Evolutionary conservation across 106 monocot genomes (phyloP).

Genomic region (Dendrobium catenatum): DNA sequence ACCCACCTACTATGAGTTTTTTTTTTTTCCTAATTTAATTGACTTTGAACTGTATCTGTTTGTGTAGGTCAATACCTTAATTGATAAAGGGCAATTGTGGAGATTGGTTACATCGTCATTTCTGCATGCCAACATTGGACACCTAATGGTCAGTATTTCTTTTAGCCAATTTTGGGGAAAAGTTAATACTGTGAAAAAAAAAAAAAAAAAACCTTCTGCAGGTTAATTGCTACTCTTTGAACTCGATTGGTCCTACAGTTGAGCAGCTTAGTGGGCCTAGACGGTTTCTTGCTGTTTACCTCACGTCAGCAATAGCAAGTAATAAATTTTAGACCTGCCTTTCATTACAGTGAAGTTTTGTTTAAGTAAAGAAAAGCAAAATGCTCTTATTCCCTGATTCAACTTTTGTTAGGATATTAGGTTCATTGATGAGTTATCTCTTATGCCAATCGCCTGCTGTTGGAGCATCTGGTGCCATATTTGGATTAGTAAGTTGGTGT

Average conservation of each 20-base stretch:
- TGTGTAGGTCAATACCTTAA: slow-evolving; percentile 59
- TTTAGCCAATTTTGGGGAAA: neutral
- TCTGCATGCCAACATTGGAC: slow-evolving; percentile 73
- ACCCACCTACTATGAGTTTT: neutral
- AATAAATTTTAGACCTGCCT: slow-evolving; percentile 20
- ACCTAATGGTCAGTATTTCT: slow-evolving; percentile 49
- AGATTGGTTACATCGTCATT: slow-evolving; percentile 69
- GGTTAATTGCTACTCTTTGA: slow-evolving; percentile 86
- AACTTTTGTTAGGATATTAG: slow-evolving; percentile 35
- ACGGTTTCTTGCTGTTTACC: slow-evolving; percentile 73
- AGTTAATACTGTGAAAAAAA: neutral
- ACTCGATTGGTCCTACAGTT: slow-evolving; percentile 76
- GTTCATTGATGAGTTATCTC: slow-evolving; percentile 75
- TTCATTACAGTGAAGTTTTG: slow-evolving; percentile 5
- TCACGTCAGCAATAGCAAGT: slow-evolving; percentile 83
- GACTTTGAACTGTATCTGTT: slow-evolving; percentile 7
- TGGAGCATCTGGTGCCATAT: slow-evolving; percentile 93
- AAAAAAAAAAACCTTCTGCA: slow-evolving; percentile 12
- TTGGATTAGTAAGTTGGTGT: slow-evolving; percentile 69
- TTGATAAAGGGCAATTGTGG: slow-evolving; percentile 70
- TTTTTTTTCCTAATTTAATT: neutral
- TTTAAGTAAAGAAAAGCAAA: neutral
- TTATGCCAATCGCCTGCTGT: slow-evolving; percentile 68
- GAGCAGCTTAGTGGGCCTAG: slow-evolving; percentile 68
- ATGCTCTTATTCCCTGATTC: slow-evolving; percentile 12